Evolutionary conservation across 768 basidiomycete species (phyloP), one percentile per base, ranked within the genome.

Genomic region (Fomitopsis serialis): DNA sequence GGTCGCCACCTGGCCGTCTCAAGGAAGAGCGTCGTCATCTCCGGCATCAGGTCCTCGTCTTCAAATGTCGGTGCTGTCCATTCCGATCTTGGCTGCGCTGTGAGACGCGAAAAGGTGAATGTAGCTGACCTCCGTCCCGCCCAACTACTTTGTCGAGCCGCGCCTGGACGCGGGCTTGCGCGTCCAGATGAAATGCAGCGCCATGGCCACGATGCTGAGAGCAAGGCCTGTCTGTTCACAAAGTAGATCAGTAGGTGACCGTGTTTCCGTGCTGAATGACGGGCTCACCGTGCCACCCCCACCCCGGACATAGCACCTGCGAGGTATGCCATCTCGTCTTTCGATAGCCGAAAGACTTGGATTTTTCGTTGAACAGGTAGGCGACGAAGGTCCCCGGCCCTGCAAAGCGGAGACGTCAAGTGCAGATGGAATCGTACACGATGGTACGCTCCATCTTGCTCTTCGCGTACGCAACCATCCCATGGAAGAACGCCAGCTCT

Each of bases 1-100:
- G 74, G 73, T 32, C 74, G 60, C 75, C 75, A 75, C 7, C 75
- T 64, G 48, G 68, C 68, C 27, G 65, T 62, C 53, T 78, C 77
- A 10, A 71, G 66, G 47, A 70, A 65, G 56, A 73, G 75, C 0
- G 75, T 74, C 11, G 66, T 62, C 2, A 75, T 61, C 45, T 72
- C 70, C 13, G 69, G 69, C 7, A 76, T 65, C 7, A 61, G 19
- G 29, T 65, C 54, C 34, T 63, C 57, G 45, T 77, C 76, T 12
- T 65, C 68, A 17, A 75, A 74, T 0, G 68, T 72, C 5, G 76
- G 76, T 12, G 67, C 74, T 74, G 40, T n/a, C n/a, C n/a, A n/a
- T n/a, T n/a, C n/a, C n/a, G n/a, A n/a, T n/a, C n/a, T n/a, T n/a
- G n/a, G n/a, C n/a, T n/a, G n/a, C n/a, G n/a, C n/a, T n/a, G n/a